Evolutionary conservation across 2,329 filamentous ascomycete species (phyloP), one percentile per base, ranked within the genome.

Genomic region (Amylocarpus encephaloides): DNA sequence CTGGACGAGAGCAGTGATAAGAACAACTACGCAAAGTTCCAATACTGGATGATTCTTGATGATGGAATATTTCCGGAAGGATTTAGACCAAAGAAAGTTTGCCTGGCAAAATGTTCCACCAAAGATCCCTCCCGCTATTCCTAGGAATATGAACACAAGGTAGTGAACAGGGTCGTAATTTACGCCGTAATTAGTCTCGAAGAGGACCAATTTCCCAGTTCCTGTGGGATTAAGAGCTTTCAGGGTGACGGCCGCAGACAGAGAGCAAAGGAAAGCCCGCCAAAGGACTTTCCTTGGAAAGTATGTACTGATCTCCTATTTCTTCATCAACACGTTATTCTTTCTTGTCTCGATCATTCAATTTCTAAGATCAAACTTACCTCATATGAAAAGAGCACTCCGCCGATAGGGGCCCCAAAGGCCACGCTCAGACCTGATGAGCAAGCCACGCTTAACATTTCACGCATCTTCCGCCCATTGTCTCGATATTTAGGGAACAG

Each of bases 321-420:
- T 10, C 11, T 49, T 52, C 3, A 46, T 52, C 43, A 43, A 16
- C 3, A 16, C 26, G 18, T 12, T 26, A 10, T 30, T 42, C 12
- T 5, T 13, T 26, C 7, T 26, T 7, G 7, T 26, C 22, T 26
- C 22, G 22, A 26, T 26, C 4, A 13, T 36, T 13, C 9, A n/a
- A 22, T 12, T 22, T 6, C 11, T 12, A 1, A 10, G 30, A 3
- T 26, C 7, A 26, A 34, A 49, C 53, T 43, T 51, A 66, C 63
- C 61, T 78, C 76, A 49, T 80, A 81, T 40, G 73, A 75, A 62
- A 83, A 83, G 3, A 82, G 66, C 0, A 82, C 78, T 7, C 78
- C 78, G 1, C 79, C 79, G 46, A 82, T 80, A 0, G 78, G 79
- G 12, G 78, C 78, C 6, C 79, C 78, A 56, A 82, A 82, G 0